These are phyloP conservation scores for Prunus padus DNA, from an alignment of 306 rosid genomes.

Conservation along the genomic window DNA sequence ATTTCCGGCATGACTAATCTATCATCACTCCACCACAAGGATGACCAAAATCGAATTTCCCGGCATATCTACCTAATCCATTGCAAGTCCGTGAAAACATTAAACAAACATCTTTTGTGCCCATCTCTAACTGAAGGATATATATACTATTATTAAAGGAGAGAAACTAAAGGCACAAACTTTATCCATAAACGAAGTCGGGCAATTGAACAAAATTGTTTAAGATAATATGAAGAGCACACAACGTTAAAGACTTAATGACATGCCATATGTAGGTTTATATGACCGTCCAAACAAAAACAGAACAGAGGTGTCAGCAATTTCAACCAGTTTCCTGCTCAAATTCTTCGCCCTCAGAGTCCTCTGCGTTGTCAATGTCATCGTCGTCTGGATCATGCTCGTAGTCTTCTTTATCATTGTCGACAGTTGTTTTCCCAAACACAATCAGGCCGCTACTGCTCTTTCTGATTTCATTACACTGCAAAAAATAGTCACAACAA, in stretches of 20 bases:
- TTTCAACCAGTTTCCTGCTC: slow-evolving; percentile 91
- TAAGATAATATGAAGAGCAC: neutral
- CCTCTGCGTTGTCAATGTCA: slow-evolving; percentile 81
- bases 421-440: slow-evolving; percentile 62
- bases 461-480: slow-evolving; percentile 83
- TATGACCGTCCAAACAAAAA: neutral
- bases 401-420: slow-evolving; percentile 77
- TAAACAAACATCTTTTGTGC: neutral
- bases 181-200: neutral
- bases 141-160: neutral
- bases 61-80: neutral
- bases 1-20: no score
- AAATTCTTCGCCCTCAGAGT: slow-evolving; percentile 88
- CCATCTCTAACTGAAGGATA: neutral
- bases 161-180: neutral
- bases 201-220: neutral
- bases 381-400: slow-evolving; percentile 65
- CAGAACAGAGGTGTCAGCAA: slow-evolving; percentile 8
- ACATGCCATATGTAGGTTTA: neutral
- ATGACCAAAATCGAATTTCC: neutral
- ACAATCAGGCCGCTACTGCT: slow-evolving; percentile 57
- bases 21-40: neutral
- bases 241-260: neutral
- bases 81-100: neutral
- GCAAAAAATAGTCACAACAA: slow-evolving; percentile 24